A percentile compares a stretch with the other conserved stretches of the same genome.
phyloP scores from a whole-genome alignment of 1,139 yeast species.

The Debaryomyces sp. region DNA sequence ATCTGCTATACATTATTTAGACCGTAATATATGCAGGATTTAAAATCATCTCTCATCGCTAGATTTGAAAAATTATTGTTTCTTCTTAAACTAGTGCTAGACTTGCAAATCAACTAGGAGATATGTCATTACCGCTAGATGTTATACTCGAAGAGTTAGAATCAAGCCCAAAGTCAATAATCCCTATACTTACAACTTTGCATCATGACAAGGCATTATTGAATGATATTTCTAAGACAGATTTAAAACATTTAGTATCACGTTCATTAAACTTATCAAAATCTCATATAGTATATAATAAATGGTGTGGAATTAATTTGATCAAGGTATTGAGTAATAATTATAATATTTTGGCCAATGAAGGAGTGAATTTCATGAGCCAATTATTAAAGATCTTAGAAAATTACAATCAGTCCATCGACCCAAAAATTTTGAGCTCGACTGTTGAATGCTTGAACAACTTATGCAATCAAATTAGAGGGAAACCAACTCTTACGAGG shows the following conservation, averaged over 20 bases:
- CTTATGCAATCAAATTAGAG: conserved; percentile 62
- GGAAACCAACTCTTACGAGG: conserved; percentile 82
- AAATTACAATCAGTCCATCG: conserved; percentile 45
- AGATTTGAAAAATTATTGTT: conserved; percentile 4
- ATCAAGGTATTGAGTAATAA: conserved; percentile 53
- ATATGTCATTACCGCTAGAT: conserved; percentile 38
- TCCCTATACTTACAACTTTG: conserved; percentile 36
- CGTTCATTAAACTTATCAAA: conserved; percentile 56
- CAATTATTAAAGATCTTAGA: conserved; percentile 60
- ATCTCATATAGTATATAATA: conserved; percentile 49
- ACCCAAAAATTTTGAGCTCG: conserved; percentile 47
- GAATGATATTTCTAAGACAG: conserved; percentile 49
- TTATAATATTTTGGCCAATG: conserved; percentile 56
- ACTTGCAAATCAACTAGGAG: neutral
- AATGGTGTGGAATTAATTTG: conserved; percentile 68
- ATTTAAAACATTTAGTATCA: conserved; percentile 57
- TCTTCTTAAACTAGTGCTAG: neutral
- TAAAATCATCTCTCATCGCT: conserved; percentile 6
- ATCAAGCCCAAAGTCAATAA: conserved; percentile 34
- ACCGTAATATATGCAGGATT: neutral
- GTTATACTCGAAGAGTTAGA: conserved; percentile 40
- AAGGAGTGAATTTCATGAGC: conserved; percentile 61
- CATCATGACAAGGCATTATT: conserved; percentile 34
- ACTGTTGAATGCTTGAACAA: conserved; percentile 52
- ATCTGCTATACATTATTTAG: neutral